Evolutionary conservation across 2,329 filamentous ascomycete species (phyloP), one percentile per base, ranked within the genome.

Genomic region (Fusarium robinianum): DNA sequence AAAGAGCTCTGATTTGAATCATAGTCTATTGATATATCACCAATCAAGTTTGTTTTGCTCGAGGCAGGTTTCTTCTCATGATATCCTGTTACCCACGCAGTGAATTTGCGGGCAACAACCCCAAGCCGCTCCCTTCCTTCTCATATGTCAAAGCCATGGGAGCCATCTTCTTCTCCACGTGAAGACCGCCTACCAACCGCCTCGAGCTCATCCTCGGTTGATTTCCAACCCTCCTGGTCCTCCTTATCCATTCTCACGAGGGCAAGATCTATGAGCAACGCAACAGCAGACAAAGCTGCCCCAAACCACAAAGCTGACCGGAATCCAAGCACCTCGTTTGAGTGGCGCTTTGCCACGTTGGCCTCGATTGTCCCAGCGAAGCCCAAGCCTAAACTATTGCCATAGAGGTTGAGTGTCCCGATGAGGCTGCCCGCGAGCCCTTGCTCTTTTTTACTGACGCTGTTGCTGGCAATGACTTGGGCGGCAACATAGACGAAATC

Each of bases 401-500:
- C 63, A 19, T 67, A 66, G 8, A 63, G 38, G 24, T 63, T 61
- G 4, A 67, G 37, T 4, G 57, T 61, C 2, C 75, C 74, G n/a
- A 79, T 67, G 5, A 80, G 58, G 10, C 67, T 72, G 0, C 69
- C 72, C 0, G 75, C 76, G 5, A 79, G 63, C 1, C 77, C 76
- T 41, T 79, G 75, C 16, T 79, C 66, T 8, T 69, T 65, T 2
- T 67, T 63, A 5, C 57, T 63, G 15, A 79, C 75, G 5, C 67
- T 69, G 46, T 78, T 77, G 46, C 75, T 78, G 0, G 75, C 72
- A 41, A 79, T 76, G 24, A 79, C 73, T 51, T 79, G 73, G 0
- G 73, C 74, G 3, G 72, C 73, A 0, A 73, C 71, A 47, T 70
- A 76, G 9, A 76, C 66, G 8, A 79, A 70, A 46, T 79, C 76